A percentile compares a stretch with the other conserved stretches of the same genome.
These are phyloP conservation scores for Leccinum imitatum DNA, from an alignment of 768 basidiomycete genomes.

Conservation along the genomic window DNA sequence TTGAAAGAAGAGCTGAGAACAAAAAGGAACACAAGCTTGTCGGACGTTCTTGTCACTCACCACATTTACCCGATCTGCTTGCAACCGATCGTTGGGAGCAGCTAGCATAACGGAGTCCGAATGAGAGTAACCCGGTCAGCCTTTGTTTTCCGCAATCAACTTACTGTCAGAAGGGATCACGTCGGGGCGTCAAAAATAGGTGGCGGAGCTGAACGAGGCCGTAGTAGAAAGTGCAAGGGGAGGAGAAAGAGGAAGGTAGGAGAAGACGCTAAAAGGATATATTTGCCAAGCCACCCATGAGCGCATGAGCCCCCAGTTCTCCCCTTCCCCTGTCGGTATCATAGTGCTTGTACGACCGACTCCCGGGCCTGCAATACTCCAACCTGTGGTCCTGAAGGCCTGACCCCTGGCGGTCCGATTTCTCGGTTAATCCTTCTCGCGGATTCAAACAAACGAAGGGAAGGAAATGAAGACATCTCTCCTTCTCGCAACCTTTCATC, in stretches of 20 bases:
- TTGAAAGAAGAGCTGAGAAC: background rate
- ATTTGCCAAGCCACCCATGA: background rate
- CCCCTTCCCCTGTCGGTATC: no score
- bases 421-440: background rate
- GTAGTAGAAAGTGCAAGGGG: no score
- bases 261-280: background rate
- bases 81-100: background rate
- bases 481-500: background rate
- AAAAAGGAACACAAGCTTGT: constrained; percentile 2
- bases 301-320: background rate
- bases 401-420: no score
- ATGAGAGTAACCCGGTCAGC: background rate
- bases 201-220: background rate
- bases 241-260: background rate
- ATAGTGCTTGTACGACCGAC: background rate
- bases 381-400: no score
- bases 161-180: no score
- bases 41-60: constrained; percentile 8
- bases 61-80: background rate
- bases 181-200: background rate
- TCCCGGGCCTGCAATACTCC: background rate
- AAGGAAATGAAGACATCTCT: background rate
- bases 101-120: background rate
- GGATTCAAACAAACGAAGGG: background rate
- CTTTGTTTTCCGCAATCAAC: background rate